Evolutionary conservation across 2,329 filamentous ascomycete species (phyloP).

Genomic region (Cladophialophora chaetospira): DNA sequence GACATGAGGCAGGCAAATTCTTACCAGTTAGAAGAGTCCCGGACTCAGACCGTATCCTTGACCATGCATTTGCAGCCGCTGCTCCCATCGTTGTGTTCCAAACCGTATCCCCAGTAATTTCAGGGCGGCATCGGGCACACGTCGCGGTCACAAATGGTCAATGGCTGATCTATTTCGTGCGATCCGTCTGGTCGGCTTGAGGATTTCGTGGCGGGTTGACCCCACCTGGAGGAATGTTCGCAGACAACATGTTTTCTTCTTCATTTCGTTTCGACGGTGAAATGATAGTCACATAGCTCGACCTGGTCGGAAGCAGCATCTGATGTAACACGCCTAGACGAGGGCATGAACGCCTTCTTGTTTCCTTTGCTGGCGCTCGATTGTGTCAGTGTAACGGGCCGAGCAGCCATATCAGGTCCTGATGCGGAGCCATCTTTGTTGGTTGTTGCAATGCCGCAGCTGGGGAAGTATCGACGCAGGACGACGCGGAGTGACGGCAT

Average conservation of each 20-base stretch:
- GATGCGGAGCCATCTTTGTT: not conserved
- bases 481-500: conserved; percentile 40
- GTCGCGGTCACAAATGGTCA: too few relatives aligned
- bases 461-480: conserved; percentile 27
- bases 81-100: too few relatives aligned
- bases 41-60: too few relatives aligned
- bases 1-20: too few relatives aligned
- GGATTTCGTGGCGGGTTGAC: too few relatives aligned
- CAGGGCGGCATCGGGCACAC: too few relatives aligned
- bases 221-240: too few relatives aligned
- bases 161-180: too few relatives aligned
- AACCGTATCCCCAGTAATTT: too few relatives aligned
- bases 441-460: conserved; percentile 8
- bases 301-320: conserved; percentile 9
- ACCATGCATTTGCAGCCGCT: too few relatives aligned
- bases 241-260: not conserved
- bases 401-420: not conserved
- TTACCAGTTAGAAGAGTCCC: too few relatives aligned
- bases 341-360: not conserved
- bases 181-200: too few relatives aligned
- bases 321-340: not conserved
- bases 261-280: not conserved
- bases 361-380: not conserved
- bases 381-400: not conserved
- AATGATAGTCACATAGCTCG: conserved; percentile 1